Conservation (phyloP, 2,329 filamentous ascomycete species). For the Beauveria pseudobassiana region DNA sequence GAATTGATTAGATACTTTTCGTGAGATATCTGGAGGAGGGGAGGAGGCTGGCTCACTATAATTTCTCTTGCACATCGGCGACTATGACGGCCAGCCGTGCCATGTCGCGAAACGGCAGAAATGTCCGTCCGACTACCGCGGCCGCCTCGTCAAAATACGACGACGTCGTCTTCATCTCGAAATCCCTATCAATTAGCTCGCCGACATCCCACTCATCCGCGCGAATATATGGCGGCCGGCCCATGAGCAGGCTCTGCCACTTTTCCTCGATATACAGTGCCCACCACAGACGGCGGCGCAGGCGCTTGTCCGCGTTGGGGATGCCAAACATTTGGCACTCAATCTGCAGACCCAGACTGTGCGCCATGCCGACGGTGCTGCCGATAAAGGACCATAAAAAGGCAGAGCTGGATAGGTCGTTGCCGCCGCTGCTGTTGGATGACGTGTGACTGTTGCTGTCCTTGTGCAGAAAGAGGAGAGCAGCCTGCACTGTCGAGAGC, state of each 20-base stretch:
- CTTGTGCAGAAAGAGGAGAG: conserved; percentile 13
- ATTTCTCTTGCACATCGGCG: conserved; percentile 10
- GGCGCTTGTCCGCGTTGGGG: conserved; percentile 28
- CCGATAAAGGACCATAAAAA: conserved; percentile 31
- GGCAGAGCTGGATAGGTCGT: conserved; percentile 21
- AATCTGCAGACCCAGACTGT: conserved; percentile 27
- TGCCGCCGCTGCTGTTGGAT: background rate
- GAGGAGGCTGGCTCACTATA: conserved; percentile 11
- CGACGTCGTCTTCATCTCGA: conserved; percentile 1
- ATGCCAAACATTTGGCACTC: conserved; percentile 30
- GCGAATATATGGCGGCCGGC: conserved; percentile 27
- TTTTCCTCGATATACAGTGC: conserved; percentile 31
- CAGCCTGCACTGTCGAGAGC: conserved; percentile 9
- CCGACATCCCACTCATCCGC: conserved; percentile 23
- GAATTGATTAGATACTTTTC: background rate
- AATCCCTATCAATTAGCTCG: conserved; percentile 10
- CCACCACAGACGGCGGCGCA: conserved; percentile 32
- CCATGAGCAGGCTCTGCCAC: conserved; percentile 28
- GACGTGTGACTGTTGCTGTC: background rate
- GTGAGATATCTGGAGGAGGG: background rate
- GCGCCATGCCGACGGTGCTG: conserved; percentile 25
- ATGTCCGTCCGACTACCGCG: background rate
- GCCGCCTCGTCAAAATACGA: conserved; percentile 8
- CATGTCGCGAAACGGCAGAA: conserved; percentile 13
- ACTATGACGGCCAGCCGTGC: conserved; percentile 11